Conservation (phyloP, 192 early-diverging fungal genomes). For the Coemansia asiatica region DNA sequence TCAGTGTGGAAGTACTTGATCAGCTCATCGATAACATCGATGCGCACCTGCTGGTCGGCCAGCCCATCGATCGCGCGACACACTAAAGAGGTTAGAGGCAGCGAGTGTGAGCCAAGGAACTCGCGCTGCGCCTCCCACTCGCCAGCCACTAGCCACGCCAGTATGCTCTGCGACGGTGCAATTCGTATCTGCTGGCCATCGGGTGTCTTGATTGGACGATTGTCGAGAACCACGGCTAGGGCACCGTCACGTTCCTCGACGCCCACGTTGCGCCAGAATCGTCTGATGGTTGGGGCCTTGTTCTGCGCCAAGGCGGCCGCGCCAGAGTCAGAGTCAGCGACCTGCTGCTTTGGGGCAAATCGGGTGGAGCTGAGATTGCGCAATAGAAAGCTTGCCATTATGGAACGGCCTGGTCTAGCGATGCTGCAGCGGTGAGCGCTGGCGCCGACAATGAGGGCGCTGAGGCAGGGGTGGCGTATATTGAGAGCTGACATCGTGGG, state of each 20-base stretch:
- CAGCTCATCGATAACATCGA: slow-evolving; percentile 72
- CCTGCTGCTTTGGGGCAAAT: not conserved
- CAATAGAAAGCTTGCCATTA: not conserved
- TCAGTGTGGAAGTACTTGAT: slow-evolving; percentile 86
- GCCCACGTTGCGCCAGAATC: slow-evolving; percentile 44
- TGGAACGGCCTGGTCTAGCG: not conserved
- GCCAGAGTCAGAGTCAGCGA: not conserved
- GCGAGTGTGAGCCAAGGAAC: slow-evolving; percentile 76
- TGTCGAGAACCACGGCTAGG: slow-evolving; percentile 68
- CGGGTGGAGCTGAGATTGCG: slow-evolving; percentile 17
- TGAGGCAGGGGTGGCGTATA: not conserved
- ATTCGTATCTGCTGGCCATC: slow-evolving; percentile 68
- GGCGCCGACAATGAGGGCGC: slow-evolving; percentile 5
- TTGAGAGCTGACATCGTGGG: not conserved
- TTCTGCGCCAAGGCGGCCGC: slow-evolving; percentile 10
- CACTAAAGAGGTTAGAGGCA: slow-evolving; percentile 92
- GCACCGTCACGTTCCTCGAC: slow-evolving; percentile 50
- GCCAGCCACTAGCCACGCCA: slow-evolving; percentile 82
- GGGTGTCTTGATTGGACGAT: slow-evolving; percentile 81
- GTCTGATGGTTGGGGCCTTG: slow-evolving; percentile 39
- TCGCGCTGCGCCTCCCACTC: slow-evolving; percentile 93
- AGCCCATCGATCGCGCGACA: slow-evolving; percentile 80
- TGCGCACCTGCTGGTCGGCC: slow-evolving; percentile 58
- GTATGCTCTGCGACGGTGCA: slow-evolving; percentile 52
- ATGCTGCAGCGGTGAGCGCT: not conserved